Percentiles rank a stretch among this genome's conserved stretches.
Evolutionary conservation across 2,329 filamentous ascomycete genomes (phyloP).

Genomic region (Ploettnerulaceae sp.): DNA sequence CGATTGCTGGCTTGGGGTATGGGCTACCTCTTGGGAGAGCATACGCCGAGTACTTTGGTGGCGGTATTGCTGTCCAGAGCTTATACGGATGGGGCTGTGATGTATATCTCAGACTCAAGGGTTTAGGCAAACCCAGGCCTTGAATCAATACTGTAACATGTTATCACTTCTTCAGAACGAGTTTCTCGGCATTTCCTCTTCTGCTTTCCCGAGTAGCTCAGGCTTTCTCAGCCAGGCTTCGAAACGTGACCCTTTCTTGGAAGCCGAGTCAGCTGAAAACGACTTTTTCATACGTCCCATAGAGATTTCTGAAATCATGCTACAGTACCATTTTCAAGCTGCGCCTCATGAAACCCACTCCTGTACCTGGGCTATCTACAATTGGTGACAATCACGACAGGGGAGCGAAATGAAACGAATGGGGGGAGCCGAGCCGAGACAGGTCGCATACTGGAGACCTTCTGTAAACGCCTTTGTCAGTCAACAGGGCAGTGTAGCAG

Average conservation of each 20-base stretch:
- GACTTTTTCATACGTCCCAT: too few relatives aligned
- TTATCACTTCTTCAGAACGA: background rate
- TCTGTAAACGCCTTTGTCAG: background rate
- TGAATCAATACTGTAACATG: too few relatives aligned
- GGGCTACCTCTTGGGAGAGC: conserved; percentile 85
- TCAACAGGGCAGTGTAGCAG: background rate
- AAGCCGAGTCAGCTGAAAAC: too few relatives aligned
- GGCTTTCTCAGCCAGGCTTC: too few relatives aligned
- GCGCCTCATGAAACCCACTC: too few relatives aligned
- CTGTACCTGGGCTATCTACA: too few relatives aligned
- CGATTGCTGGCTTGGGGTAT: conserved; percentile 90
- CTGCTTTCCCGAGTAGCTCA: background rate
- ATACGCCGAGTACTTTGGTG: conserved; percentile 97
- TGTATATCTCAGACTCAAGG: conserved; percentile 56
- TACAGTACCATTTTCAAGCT: too few relatives aligned
- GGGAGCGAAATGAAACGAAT: background rate
- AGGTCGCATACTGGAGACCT: background rate
- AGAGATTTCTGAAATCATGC: too few relatives aligned
- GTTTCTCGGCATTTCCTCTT: background rate
- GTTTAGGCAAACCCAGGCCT: conserved; percentile 26
- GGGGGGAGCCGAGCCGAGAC: conserved; percentile 1
- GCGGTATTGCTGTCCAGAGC: conserved; percentile 91
- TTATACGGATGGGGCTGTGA: conserved; percentile 83
- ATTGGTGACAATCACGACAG: too few relatives aligned
- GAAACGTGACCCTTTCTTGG: too few relatives aligned